These are phyloP conservation scores for Ceratocystis harringtonii DNA, from an alignment of 2,329 filamentous ascomycete genomes.

Conservation along the genomic window DNA sequence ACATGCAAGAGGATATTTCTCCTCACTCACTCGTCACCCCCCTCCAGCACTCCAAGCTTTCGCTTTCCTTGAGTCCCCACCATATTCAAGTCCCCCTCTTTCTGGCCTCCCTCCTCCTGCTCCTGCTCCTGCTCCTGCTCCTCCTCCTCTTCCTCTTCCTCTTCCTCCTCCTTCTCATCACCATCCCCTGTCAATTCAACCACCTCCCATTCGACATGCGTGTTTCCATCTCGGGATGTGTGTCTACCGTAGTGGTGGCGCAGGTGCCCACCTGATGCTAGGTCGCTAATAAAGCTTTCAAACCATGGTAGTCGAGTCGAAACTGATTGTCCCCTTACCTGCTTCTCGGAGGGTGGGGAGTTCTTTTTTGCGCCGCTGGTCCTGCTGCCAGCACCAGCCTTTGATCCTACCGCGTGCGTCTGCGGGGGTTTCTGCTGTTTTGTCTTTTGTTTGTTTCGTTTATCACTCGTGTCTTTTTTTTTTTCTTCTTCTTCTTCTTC, in stretches of 20 bases:
- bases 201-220: constrained; percentile 69
- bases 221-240: constrained; percentile 44
- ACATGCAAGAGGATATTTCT: neutral
- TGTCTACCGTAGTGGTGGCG: constrained; percentile 43
- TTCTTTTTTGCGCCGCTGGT: neutral
- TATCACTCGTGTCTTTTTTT: neutral
- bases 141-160: neutral
- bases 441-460: neutral
- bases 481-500: constrained; percentile 15
- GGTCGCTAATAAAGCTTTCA: constrained; percentile 49
- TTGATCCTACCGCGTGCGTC: neutral
- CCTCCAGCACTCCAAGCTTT: neutral
- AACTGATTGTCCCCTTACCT: constrained; percentile 18
- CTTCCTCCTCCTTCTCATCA: constrained; percentile 12
- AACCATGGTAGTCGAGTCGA: constrained; percentile 59
- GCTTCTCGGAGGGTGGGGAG: constrained; percentile 16
- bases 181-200: constrained; percentile 50
- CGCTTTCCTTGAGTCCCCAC: constrained; percentile 1
- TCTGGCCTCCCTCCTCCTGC: neutral
- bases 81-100: neutral
- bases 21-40: neutral
- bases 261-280: constrained; percentile 46
- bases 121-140: neutral
- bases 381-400: neutral
- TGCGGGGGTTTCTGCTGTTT: neutral